Conservation (phyloP, 768 basidiomycete genomes). For the Leccinum broughii region DNA sequence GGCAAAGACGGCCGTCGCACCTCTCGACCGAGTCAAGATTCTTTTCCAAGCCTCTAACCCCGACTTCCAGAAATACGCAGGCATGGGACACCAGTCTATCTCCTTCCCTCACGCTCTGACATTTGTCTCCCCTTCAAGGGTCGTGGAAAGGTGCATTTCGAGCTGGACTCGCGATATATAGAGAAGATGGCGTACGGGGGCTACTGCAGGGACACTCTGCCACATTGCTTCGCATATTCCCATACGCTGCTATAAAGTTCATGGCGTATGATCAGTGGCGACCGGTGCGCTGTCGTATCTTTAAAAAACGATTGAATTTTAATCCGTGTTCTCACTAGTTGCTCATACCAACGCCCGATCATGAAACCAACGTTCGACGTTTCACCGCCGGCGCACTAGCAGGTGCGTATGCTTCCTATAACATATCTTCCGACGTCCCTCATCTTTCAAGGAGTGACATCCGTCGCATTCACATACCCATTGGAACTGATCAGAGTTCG, state of each 20-base stretch:
- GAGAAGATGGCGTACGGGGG: constrained; percentile 67
- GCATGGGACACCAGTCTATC: constrained; percentile 44
- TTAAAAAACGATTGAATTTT: not conserved
- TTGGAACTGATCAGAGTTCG: constrained; percentile 94
- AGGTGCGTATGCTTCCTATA: constrained; percentile 47
- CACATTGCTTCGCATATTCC: constrained; percentile 91
- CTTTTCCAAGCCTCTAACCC: constrained; percentile 97
- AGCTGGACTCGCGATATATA: constrained; percentile 74
- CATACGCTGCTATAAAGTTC: constrained; percentile 96
- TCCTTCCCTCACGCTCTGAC: constrained; percentile 28
- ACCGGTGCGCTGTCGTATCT: constrained; percentile 46
- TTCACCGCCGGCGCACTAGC: constrained; percentile 88
- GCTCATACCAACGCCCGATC: constrained; percentile 79
- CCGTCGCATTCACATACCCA: constrained; percentile 93
- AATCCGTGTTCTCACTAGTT: constrained; percentile 44
- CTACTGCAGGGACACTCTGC: constrained; percentile 96
- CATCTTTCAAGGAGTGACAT: constrained; percentile 63
- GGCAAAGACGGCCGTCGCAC: constrained; percentile 95
- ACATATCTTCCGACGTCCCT: not conserved
- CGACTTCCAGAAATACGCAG: constrained; percentile 91
- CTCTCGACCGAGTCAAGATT: constrained; percentile 97
- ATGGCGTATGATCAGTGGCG: constrained; percentile 93
- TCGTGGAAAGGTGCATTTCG: constrained; percentile 83
- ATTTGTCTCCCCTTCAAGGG: constrained; percentile 46
- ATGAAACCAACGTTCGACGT: constrained; percentile 76